Conservation (phyloP, 129 eudicot genomes). For the Artemisia annua region DNA sequence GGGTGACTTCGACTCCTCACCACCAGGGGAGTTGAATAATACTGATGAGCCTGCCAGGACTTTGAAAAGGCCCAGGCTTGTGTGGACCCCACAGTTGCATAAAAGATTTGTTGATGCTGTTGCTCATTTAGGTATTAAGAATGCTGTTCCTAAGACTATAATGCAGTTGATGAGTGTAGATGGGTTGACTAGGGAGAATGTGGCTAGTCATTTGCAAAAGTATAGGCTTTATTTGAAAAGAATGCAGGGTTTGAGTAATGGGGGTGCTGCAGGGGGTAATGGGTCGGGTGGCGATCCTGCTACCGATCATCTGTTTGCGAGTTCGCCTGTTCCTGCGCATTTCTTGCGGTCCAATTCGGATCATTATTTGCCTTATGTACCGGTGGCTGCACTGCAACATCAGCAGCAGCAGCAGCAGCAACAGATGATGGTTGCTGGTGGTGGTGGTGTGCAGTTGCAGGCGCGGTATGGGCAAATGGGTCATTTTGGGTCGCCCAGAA, state of each 20-base stretch:
- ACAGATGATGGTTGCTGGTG: constrained; percentile 41
- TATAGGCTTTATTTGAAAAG: constrained; percentile 85
- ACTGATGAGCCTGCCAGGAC: constrained; percentile 88
- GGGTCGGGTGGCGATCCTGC: constrained; percentile 62
- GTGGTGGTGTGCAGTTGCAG: constrained; percentile 24
- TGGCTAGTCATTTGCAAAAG: constrained; percentile 91
- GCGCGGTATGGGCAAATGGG: constrained; percentile 64
- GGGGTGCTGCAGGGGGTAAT: constrained; percentile 31
- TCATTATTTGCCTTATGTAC: constrained; percentile 60
- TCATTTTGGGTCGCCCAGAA: constrained; percentile 68
- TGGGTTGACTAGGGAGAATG: constrained; percentile 88
- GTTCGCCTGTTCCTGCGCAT: constrained; percentile 94
- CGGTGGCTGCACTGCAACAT: constrained; percentile 44
- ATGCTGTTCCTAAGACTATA: constrained; percentile 96
- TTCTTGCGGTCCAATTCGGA: constrained; percentile 61
- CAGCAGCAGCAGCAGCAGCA: constrained; percentile 62
- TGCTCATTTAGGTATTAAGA: constrained; percentile 89
- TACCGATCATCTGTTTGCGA: constrained; percentile 80
- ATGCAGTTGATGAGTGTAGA: constrained; percentile 98
- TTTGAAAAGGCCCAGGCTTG: constrained; percentile 86
- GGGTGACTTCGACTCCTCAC: constrained; percentile 65
- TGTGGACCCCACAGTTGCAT: constrained; percentile 98
- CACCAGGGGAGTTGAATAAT: constrained; percentile 30
- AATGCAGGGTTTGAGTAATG: constrained; percentile 62
- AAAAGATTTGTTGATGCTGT: constrained; percentile 92